Evolutionary conservation across 2,329 filamentous ascomycete species (phyloP), one percentile per base, ranked within the genome.

Genomic region (Dothistroma pini): DNA sequence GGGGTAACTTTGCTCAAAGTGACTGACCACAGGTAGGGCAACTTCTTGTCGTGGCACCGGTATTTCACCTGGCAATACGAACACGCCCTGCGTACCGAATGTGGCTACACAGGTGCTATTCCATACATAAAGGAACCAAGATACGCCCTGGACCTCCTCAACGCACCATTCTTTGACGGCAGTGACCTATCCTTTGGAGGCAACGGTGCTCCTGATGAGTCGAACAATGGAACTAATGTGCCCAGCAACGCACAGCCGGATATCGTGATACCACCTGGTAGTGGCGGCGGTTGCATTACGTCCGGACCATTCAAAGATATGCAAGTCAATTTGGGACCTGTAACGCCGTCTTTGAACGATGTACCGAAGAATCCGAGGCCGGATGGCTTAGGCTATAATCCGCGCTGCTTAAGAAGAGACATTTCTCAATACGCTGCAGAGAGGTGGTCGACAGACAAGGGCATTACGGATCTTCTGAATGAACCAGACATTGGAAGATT

Each of bases 121-220:
- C 65, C 65, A 19, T 67, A 67, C 55, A 38, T 66, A 56, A 64
- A 66, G 57, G 66, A 64, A 80, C 77, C 77, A 2, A 76, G 76
- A 56, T 79, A 78, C 72, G 74, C 78, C 2, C 63, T 74, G 2
- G 78, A 84, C 50, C 63, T 70, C 4, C 50, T 67, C 48, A 77
- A 77, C 52, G 83, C 82, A 0, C 81, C 83, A 4, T 67, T 85
- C 57, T 84, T 86, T 57, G 83, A 86, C 65, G 84, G 84, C 55
- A 80, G 77, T 58, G 78, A 77, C 16, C 80, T 77, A 22, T 75
- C 77, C 12, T 67, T 75, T 29, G 63, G 67, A 51, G 68, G 69
- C n/a, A 69, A 74, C 49, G 72, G 73, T 22, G 65, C 54, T 8
- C 65, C 60, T 19, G 58, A 60, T 34, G 32, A 41, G 1, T 35